These are phyloP conservation scores for Geoglossum cookeanum DNA, from an alignment of 2,329 filamentous ascomycete species.

Conservation along the genomic window DNA sequence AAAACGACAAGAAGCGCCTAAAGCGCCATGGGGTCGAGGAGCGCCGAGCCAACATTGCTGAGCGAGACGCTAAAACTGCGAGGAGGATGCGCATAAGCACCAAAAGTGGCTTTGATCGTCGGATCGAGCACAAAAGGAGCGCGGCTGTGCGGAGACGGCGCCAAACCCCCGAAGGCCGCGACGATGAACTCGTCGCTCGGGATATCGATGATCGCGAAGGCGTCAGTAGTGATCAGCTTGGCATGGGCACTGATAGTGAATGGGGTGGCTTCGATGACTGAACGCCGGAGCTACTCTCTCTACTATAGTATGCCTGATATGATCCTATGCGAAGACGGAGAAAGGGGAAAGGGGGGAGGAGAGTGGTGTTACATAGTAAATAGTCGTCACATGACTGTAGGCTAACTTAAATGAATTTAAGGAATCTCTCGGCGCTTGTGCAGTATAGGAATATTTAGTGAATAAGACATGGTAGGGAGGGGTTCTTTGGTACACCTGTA, in stretches of 20 bases:
- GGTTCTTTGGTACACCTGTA: background rate
- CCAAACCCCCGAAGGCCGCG: background rate
- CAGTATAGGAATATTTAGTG: background rate
- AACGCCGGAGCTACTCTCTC: conserved; percentile 47
- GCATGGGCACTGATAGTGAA: conserved; percentile 10
- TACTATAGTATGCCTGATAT: conserved; percentile 32
- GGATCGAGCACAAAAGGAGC: conserved; percentile 1
- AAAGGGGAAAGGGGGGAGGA: conserved; percentile 5
- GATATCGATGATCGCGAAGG: background rate
- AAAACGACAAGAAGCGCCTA: conserved; percentile 65
- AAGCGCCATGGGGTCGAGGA: conserved; percentile 68
- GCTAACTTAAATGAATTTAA: background rate
- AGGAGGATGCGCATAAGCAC: conserved; percentile 53
- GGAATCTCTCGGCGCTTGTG: background rate
- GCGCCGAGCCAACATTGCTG: conserved; percentile 29
- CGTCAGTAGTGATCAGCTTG: background rate
- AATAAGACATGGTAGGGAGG: background rate
- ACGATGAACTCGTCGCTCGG: background rate
- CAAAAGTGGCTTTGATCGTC: conserved; percentile 41
- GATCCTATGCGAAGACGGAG: background rate
- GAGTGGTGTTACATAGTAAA: background rate
- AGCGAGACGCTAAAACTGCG: conserved; percentile 25
- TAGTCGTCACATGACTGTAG: background rate
- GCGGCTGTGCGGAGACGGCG: background rate
- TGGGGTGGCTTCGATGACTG: conserved; percentile 9